Base-by-base conservation (phyloP, 1,284 basidiomycete genomes). In the Thelephora terrestris region DNA sequence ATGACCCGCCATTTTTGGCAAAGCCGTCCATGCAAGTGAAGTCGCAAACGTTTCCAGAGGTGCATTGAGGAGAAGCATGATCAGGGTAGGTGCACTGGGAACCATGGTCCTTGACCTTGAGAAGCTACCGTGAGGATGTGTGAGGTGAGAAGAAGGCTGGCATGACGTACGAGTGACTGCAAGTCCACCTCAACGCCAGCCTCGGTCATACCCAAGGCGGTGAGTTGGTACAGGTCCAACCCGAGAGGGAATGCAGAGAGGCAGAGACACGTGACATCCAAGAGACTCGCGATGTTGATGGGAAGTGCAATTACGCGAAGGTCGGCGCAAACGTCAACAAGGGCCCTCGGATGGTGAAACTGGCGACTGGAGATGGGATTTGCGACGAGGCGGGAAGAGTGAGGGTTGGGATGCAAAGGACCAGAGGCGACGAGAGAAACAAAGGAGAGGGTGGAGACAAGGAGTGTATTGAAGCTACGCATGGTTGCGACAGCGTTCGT, bases 261-360 rank as follows among this genome's bases (percentile, higher is more conserved):
- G 47, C 61, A 64, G 24, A 63, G 45, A 46, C 61, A 63, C 5
- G 59, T 18, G 16, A 45, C 44, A 21, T 45, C 29, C 17, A 50
- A 5, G 10, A 53, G 50, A 14, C 55, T 48, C 7, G 49, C 48
- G 24, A 59, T 16, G 35, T 32, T 29, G 27, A 42, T 43, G 20
- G 49, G 39, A 29, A 54, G 37, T 29, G 48, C 49, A 36, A 50
- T 36, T 14, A 50, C 27, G 48, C 57, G 56, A 43, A 64, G 48
- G 45, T 55, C 53, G 12, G 55, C 58, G 52, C 61, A 63, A 17
- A 53, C 47, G 43, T 62, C 60, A 49, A 56, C 47, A 18, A 55
- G 45, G n/a, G 50, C 49, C 23, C 59, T 57, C 16, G 45, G 50
- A 18, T 47, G 45, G 43, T 51, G 48, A 44, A 57, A 53, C 35